Evolutionary conservation across 2,329 filamentous ascomycete species (phyloP).

Genomic region (Clonostachys chloroleuca): DNA sequence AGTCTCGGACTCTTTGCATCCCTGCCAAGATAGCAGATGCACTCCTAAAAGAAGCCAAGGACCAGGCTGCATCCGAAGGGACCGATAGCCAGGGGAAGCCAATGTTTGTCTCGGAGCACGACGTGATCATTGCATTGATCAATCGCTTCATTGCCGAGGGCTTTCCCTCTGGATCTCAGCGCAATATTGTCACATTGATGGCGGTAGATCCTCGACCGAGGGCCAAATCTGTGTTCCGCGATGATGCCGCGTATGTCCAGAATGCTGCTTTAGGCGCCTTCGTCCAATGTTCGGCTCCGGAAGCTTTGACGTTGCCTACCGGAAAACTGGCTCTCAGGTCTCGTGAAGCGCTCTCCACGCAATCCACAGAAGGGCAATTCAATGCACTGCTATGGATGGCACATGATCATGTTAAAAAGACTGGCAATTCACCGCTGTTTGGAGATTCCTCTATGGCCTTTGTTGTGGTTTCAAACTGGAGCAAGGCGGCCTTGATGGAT

Average conservation of each 20-base stretch:
- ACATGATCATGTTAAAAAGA: background rate
- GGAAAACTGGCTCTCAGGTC: background rate
- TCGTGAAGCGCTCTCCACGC: background rate
- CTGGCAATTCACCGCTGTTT: background rate
- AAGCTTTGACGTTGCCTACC: background rate
- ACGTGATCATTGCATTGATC: background rate
- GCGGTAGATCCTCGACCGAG: background rate
- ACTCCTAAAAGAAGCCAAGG: background rate
- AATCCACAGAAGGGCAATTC: background rate
- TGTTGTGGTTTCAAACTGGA: background rate
- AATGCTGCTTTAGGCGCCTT: background rate
- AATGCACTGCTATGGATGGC: background rate
- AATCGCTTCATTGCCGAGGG: background rate
- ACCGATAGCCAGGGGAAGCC: background rate
- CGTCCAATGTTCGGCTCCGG: background rate
- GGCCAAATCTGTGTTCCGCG: background rate
- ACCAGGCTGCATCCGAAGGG: background rate
- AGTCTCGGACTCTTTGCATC: background rate
- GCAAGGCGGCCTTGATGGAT: constrained; percentile 2
- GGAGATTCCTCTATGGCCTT: background rate
- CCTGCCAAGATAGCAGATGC: background rate
- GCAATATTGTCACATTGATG: background rate
- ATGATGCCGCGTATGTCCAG: background rate
- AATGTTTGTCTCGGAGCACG: background rate
- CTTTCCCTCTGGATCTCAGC: background rate